These are phyloP conservation scores for Yamadazyma mexicana DNA, from an alignment of 1,139 yeast species.

Conservation along the genomic window DNA sequence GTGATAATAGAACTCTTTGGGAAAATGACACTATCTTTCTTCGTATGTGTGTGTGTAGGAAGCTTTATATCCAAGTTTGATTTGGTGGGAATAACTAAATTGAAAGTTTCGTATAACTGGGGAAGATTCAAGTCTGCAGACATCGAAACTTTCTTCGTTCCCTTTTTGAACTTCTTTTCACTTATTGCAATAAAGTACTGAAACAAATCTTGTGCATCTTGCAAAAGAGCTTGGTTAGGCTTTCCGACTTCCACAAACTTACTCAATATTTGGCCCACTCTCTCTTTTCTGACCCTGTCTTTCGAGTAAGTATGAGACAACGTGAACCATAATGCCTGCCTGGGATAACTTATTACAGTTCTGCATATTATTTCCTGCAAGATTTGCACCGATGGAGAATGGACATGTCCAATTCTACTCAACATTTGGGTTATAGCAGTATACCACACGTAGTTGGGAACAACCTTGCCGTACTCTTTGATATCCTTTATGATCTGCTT, in stretches of 20 bases:
- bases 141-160: constrained; percentile 27
- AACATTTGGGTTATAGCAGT: constrained; percentile 83
- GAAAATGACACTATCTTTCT: constrained; percentile 51
- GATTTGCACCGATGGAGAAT: constrained; percentile 54
- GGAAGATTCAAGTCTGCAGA: constrained; percentile 45
- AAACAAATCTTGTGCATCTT: constrained; percentile 35
- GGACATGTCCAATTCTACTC: constrained; percentile 72
- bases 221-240: constrained; percentile 13
- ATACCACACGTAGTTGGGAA: constrained; percentile 74
- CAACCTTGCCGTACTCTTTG: constrained; percentile 40
- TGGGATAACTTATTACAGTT: constrained; percentile 68
- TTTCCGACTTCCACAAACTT: constrained; percentile 6
- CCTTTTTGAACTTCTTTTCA: constrained; percentile 33
- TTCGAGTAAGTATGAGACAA: constrained; percentile 72
- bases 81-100: constrained; percentile 78
- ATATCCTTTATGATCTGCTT: constrained; percentile 55
- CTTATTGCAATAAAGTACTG: constrained; percentile 38
- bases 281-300: constrained; percentile 53
- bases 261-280: constrained; percentile 39
- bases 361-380: constrained; percentile 57
- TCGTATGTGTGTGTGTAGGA: constrained; percentile 50
- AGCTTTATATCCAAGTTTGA: constrained; percentile 68
- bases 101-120: constrained; percentile 53
- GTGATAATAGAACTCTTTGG: constrained; percentile 54
- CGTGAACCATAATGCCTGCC: constrained; percentile 83